Base-by-base conservation (phyloP, 2,329 filamentous ascomycete species). In the Nemania diffusa region DNA sequence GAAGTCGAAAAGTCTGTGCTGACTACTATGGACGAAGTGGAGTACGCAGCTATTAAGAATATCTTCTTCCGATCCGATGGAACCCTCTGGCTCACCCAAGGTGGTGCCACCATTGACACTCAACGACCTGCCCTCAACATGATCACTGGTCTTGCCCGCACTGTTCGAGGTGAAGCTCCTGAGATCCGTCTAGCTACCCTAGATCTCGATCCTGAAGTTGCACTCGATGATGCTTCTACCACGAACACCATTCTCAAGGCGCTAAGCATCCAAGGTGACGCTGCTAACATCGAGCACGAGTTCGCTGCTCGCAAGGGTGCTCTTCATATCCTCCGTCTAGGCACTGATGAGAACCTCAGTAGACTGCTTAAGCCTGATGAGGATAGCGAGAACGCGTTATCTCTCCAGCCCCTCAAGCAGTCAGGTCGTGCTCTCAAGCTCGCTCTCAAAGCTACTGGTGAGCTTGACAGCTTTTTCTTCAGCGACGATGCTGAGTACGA, bases 161-260 rank as follows among this genome's bases (percentile, higher is more conserved):
- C 80, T 1, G 77, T 85, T 24, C 82, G 83, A 0, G 84, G 83
- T 1, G 84, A 85, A 67, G 73, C 64, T 70, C 80, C 81, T 1
- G 78, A 79, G 26, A 80, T 83, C 55, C 78, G 77, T 13, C 81
- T 83, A 17, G 81, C 81, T 0, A 84, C 81, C 0, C 74, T 86
- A 0, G 83, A 85, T 56, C 74, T 85, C 1, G 81, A 85, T 37
- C 79, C 79, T 3, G 69, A 73, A 8, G 78, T 79, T 7, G 57
- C 72, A 17, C 74, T 80, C 15, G 71, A 76, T 13, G 64, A 72
- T 17, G 67, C 70, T 11, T 75, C 74, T 5, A 77, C 74, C 1
- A 78, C 77, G 0, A 73, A 75, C 9, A 75, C 80, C 9, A 76
- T 82, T 37, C 64, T 81, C 27, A 68, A 74, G 56, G 58, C 71